These are phyloP conservation scores for Abortiporus biennis DNA, from an alignment of 1,284 basidiomycete genomes.

Conservation along the genomic window DNA sequence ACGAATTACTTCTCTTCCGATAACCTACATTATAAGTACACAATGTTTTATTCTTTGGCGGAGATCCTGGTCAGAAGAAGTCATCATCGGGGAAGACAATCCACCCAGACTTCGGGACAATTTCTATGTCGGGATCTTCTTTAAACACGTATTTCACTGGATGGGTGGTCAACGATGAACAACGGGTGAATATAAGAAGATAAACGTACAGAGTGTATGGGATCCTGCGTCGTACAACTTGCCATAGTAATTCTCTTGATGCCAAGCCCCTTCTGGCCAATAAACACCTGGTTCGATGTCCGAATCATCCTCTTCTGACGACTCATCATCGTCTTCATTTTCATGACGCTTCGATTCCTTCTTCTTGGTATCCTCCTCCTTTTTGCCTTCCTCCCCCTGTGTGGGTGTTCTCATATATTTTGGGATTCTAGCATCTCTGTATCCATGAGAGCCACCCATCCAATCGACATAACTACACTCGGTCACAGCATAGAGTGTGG, in stretches of 20 bases:
- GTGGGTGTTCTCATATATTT: slow-evolving; percentile 9
- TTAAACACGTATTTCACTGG: slow-evolving; percentile 21
- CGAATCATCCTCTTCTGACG: background rate
- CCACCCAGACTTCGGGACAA: slow-evolving; percentile 6
- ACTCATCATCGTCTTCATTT: slow-evolving; percentile 7
- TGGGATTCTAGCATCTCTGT: slow-evolving; percentile 25
- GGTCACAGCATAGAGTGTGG: slow-evolving; percentile 30
- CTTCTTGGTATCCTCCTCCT: slow-evolving; percentile 4
- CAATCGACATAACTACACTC: slow-evolving; percentile 28
- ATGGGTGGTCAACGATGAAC: background rate
- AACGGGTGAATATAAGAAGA: background rate
- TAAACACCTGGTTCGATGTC: background rate
- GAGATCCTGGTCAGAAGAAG: too few relatives aligned
- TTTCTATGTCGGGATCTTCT: slow-evolving; percentile 12
- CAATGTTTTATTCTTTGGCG: too few relatives aligned
- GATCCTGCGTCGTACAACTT: slow-evolving; percentile 7
- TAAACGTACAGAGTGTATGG: slow-evolving; percentile 9
- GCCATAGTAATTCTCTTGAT: slow-evolving; percentile 11
- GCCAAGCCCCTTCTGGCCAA: slow-evolving; percentile 9
- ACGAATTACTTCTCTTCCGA: too few relatives aligned
- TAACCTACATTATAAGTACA: too few relatives aligned
- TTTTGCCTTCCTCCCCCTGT: slow-evolving; percentile 6
- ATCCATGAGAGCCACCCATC: slow-evolving; percentile 23
- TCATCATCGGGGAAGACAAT: too few relatives aligned
- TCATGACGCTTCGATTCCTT: slow-evolving; percentile 5